Conservation (phyloP, 768 basidiomycete species). For the Mycena galopus region DNA sequence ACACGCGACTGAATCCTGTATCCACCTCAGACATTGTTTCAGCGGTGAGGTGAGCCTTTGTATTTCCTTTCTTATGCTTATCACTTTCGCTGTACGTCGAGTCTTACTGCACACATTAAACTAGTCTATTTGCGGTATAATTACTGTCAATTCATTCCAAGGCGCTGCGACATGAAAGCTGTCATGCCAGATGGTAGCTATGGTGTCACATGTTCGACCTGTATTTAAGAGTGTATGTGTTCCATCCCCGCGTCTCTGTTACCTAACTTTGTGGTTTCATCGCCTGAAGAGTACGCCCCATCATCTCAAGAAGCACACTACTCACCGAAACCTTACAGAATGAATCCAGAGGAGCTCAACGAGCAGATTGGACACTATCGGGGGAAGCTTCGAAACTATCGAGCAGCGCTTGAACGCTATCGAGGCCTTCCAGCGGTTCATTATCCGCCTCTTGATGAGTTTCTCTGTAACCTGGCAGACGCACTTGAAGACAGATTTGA, state of each 20-base stretch:
- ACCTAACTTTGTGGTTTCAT: not conserved
- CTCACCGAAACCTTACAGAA: not conserved
- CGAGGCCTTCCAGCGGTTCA: constrained; percentile 6
- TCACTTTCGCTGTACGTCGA: too few species aligned
- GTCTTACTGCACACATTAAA: too few species aligned
- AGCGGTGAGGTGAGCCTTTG: too few species aligned
- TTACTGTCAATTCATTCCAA: not conserved
- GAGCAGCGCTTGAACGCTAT: constrained; percentile 10
- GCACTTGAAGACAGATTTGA: constrained; percentile 1
- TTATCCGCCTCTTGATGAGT: not conserved
- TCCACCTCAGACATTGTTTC: too few species aligned
- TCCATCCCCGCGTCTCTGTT: constrained; percentile 7
- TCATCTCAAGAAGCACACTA: not conserved
- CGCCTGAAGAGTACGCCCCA: not conserved
- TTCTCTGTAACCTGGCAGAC: not conserved
- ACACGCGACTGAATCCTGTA: too few species aligned
- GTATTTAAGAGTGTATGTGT: constrained; percentile 2
- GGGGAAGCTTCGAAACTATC: constrained; percentile 10
- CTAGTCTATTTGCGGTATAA: not conserved
- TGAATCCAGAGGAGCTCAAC: constrained; percentile 5
- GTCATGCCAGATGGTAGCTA: constrained; percentile 5
- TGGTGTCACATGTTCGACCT: constrained; percentile 3
- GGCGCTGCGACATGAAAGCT: constrained; percentile 5
- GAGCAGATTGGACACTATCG: constrained; percentile 5
- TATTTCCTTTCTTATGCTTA: too few species aligned